These are phyloP conservation scores for Kuraishia molischiana DNA, from an alignment of 805 yeast genomes.

Conservation along the genomic window DNA sequence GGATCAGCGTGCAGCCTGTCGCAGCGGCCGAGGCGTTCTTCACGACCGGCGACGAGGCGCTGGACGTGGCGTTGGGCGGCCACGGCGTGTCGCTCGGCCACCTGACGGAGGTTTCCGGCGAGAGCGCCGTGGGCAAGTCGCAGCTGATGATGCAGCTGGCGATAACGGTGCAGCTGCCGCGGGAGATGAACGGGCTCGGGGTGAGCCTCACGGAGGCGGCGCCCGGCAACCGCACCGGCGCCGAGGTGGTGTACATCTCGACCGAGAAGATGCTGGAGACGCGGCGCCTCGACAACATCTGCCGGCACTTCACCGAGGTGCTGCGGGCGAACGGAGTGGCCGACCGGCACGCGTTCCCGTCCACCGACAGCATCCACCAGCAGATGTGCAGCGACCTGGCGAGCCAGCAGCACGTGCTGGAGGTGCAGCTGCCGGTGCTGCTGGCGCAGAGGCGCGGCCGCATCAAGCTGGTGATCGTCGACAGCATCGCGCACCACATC, in stretches of 20 bases:
- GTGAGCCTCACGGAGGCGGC: neutral
- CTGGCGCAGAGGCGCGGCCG: constrained; percentile 23
- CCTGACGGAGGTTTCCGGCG: constrained; percentile 74
- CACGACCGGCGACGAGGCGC: constrained; percentile 40
- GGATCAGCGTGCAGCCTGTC: neutral
- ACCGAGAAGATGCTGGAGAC: constrained; percentile 75
- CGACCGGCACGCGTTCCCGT: constrained; percentile 17
- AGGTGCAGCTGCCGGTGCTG: constrained; percentile 58
- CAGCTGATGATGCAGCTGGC: constrained; percentile 65
- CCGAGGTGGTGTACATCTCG: constrained; percentile 56
- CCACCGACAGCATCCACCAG: constrained; percentile 29
- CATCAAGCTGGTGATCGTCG: constrained; percentile 57
- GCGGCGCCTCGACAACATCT: constrained; percentile 43
- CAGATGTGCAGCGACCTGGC: constrained; percentile 57
- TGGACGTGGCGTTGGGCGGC: constrained; percentile 40
- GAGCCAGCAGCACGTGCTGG: constrained; percentile 62
- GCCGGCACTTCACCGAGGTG: constrained; percentile 14
- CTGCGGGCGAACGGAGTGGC: constrained; percentile 24
- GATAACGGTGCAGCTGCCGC: constrained; percentile 44
- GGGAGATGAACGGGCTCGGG: constrained; percentile 35
- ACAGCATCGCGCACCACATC: constrained; percentile 77
- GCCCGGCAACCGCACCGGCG: constrained; percentile 6
- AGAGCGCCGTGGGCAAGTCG: constrained; percentile 80
- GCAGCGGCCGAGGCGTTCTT: constrained; percentile 13
- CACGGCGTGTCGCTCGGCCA: constrained; percentile 44